A percentile compares a stretch with the other conserved stretches of the same genome.
Evolutionary conservation across 306 rosid species (phyloP).

Genomic region (Pterocarpus santalinus): DNA sequence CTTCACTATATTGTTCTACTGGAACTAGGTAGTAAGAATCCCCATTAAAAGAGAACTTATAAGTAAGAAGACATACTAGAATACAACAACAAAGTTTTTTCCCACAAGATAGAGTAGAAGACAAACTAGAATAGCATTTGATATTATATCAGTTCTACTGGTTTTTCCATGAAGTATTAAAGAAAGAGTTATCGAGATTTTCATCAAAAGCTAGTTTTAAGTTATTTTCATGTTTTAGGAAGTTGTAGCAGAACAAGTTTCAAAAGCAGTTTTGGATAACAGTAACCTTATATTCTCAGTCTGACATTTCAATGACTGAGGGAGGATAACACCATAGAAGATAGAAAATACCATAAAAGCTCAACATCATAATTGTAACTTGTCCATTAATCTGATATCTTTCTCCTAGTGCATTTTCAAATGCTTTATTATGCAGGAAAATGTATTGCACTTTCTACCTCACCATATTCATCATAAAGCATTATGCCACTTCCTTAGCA

Average conservation of each 20-base stretch:
- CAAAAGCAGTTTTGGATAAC: neutral
- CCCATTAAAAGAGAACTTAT: too few relatives aligned
- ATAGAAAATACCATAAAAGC: neutral
- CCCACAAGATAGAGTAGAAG: neutral
- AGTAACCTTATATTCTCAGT: neutral
- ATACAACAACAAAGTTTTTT: too few relatives aligned
- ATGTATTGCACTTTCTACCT: neutral
- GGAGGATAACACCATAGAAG: slow-evolving; percentile 18
- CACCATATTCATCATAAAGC: slow-evolving; percentile 3
- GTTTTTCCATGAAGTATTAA: neutral
- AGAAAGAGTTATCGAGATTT: slow-evolving; percentile 8
- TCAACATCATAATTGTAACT: neutral
- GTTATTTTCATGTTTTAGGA: slow-evolving; percentile 16
- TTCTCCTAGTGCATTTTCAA: neutral
- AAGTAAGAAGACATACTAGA: too few relatives aligned
- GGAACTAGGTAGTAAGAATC: neutral
- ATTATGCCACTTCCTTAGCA: slow-evolving; percentile 11
- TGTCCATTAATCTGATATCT: neutral
- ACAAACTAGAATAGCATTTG: neutral
- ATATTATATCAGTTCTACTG: neutral
- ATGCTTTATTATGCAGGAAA: slow-evolving; percentile 19
- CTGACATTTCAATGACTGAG: neutral
- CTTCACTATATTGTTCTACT: slow-evolving; percentile 26
- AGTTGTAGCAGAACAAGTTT: neutral
- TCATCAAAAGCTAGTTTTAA: neutral